phyloP scores from a whole-genome alignment of 192 early-diverging fungal genomes.

The Linnemannia schmuckeri region DNA sequence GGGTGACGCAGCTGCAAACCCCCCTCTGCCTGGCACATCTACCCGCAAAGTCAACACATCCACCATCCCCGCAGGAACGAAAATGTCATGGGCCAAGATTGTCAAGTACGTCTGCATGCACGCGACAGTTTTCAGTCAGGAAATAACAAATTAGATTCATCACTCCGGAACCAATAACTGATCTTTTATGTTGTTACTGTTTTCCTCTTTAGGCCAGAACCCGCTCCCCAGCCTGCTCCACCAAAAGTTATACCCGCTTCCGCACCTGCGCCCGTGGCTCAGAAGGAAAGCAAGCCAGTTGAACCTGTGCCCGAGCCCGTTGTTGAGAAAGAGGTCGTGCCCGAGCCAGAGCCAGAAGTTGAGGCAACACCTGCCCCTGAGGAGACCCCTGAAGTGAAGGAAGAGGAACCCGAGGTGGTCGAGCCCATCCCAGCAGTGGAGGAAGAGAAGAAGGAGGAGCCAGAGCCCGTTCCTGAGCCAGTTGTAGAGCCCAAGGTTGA shows the following conservation, averaged over 20 bases:
- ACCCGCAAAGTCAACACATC: slow-evolving; percentile 48
- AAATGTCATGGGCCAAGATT: slow-evolving; percentile 74
- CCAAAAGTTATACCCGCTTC: slow-evolving; percentile 46
- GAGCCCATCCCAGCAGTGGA: slow-evolving; percentile 21
- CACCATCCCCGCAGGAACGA: slow-evolving; percentile 55
- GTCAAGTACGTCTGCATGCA: slow-evolving; percentile 65
- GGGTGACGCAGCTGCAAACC: slow-evolving; percentile 20
- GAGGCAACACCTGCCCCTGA: slow-evolving; percentile 45
- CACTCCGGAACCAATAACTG: neutral
- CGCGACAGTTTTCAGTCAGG: neutral
- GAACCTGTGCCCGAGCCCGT: slow-evolving; percentile 48
- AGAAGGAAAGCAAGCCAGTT: slow-evolving; percentile 57
- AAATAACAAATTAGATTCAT: slow-evolving; percentile 1
- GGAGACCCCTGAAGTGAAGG: slow-evolving; percentile 39
- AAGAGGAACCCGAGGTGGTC: slow-evolving; percentile 41
- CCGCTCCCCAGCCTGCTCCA: slow-evolving; percentile 59
- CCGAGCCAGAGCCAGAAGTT: slow-evolving; percentile 42
- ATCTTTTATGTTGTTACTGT: slow-evolving; percentile 1
- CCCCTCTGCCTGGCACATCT: slow-evolving; percentile 13
- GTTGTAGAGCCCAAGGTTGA: slow-evolving; percentile 20
- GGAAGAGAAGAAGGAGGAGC: slow-evolving; percentile 19
- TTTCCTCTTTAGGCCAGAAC: slow-evolving; percentile 50
- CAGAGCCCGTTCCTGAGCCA: slow-evolving; percentile 23
- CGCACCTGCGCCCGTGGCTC: slow-evolving; percentile 37
- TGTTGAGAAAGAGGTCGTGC: slow-evolving; percentile 49